phyloP scores from a whole-genome alignment of 1,139 yeast genomes.

The Sugiyamaella neomexicana region DNA sequence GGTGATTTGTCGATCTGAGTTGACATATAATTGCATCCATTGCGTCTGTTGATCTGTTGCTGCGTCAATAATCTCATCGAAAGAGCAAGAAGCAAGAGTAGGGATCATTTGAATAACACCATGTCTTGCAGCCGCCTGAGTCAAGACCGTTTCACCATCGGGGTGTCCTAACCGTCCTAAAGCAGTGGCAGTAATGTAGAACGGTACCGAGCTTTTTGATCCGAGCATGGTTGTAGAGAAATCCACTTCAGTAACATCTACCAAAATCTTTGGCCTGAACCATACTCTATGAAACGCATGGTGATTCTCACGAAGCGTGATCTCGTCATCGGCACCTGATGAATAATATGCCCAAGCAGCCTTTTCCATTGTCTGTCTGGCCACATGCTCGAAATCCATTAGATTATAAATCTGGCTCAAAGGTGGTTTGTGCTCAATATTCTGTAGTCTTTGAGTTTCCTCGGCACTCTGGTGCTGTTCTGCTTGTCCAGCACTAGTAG shows the following conservation, averaged over 20 bases:
- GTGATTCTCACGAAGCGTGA: conserved; percentile 85
- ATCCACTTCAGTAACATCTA: conserved; percentile 65
- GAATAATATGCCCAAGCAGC: conserved; percentile 92
- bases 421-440: conserved; percentile 57
- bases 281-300: conserved; percentile 81
- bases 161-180: conserved; percentile 56
- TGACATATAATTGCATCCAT: conserved; percentile 91
- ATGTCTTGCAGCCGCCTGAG: conserved; percentile 51
- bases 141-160: conserved; percentile 55
- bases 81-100: conserved; percentile 54
- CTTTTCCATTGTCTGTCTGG: conserved; percentile 70
- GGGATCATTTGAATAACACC: conserved; percentile 59
- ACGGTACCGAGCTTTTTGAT: conserved; percentile 47
- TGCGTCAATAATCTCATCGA: conserved; percentile 56
- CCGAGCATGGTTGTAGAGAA: conserved; percentile 57
- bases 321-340: conserved; percentile 90
- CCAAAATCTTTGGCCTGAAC: conserved; percentile 78
- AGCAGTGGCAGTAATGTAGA: conserved; percentile 61
- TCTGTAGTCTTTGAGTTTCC: conserved; percentile 39
- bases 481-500: conserved; percentile 34
- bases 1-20: conserved; percentile 65
- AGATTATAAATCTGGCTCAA: conserved; percentile 67
- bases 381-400: conserved; percentile 81
- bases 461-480: conserved; percentile 38
- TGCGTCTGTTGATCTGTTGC: conserved; percentile 58